These are phyloP conservation scores for Rhodomyrtus psidioides DNA, from an alignment of 441 rosid species.

Conservation along the genomic window DNA sequence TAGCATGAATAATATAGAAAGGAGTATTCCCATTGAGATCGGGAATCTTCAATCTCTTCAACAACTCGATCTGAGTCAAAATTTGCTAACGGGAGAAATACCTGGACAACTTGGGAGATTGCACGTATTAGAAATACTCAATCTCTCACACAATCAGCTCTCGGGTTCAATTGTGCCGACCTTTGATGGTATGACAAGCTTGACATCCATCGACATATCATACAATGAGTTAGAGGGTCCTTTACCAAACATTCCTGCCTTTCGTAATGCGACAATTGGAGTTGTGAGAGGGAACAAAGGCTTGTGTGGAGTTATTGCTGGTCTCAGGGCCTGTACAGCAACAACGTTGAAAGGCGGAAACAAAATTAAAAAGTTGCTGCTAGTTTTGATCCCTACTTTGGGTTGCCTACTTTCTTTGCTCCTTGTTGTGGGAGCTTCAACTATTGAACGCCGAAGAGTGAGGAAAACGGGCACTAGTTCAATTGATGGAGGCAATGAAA, in stretches of 20 bases:
- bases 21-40: constrained; percentile 4
- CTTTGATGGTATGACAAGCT: not conserved
- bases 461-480: not conserved
- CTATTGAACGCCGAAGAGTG: not conserved
- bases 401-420: not conserved
- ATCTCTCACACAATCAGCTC: constrained; percentile 26
- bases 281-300: constrained; percentile 18
- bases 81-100: constrained; percentile 5
- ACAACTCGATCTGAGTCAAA: constrained; percentile 7
- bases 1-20: constrained; percentile 14
- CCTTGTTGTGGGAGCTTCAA: not conserved
- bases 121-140: constrained; percentile 3
- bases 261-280: constrained; percentile 6
- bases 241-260: constrained; percentile 22
- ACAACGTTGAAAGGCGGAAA: not conserved
- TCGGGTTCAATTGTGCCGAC: constrained; percentile 3
- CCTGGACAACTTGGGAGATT: not conserved
- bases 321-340: not conserved
- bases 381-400: constrained; percentile 4
- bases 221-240: constrained; percentile 19
- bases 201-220: constrained; percentile 15
- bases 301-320: constrained; percentile 10
- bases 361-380: not conserved
- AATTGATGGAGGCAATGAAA: not conserved
- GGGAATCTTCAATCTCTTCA: not conserved